Evolutionary conservation across 495 filamentous ascomycete genomes (phyloP).

Genomic region (Penicillium crystallinum): DNA sequence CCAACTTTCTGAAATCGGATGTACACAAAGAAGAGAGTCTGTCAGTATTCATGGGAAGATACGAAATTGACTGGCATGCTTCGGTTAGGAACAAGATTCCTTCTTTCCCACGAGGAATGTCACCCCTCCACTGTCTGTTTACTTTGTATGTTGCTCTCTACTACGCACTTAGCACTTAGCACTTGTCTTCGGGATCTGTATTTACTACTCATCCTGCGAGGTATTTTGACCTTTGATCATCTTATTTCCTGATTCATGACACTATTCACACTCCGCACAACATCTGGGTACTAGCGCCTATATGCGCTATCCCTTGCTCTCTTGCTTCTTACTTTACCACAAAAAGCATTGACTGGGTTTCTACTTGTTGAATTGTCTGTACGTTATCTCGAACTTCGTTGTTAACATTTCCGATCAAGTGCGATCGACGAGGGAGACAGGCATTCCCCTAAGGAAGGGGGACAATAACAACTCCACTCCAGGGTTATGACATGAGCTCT

Average conservation of each 20-base stretch:
- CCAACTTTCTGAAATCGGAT: neutral
- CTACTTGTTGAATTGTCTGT: too few relatives aligned
- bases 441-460: slow-evolving; percentile 14
- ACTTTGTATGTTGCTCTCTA: neutral
- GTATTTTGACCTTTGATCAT: too few relatives aligned
- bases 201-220: too few relatives aligned
- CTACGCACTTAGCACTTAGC: neutral
- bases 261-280: neutral
- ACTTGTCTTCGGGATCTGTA: too few relatives aligned
- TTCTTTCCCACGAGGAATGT: slow-evolving; percentile 4
- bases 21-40: neutral
- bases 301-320: neutral
- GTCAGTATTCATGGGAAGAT: neutral
- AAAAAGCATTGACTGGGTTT: too few relatives aligned
- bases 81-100: neutral
- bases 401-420: neutral
- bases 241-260: neutral
- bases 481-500: neutral
- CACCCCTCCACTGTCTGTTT: neutral
- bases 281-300: neutral
- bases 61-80: slow-evolving; percentile 1
- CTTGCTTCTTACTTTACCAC: too few relatives aligned
- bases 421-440: neutral
- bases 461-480: slow-evolving; percentile 6
- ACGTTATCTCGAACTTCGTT: too few relatives aligned